phyloP scores from a whole-genome alignment of 2,329 filamentous ascomycete species.

The Amauroascus verrucosus region DNA sequence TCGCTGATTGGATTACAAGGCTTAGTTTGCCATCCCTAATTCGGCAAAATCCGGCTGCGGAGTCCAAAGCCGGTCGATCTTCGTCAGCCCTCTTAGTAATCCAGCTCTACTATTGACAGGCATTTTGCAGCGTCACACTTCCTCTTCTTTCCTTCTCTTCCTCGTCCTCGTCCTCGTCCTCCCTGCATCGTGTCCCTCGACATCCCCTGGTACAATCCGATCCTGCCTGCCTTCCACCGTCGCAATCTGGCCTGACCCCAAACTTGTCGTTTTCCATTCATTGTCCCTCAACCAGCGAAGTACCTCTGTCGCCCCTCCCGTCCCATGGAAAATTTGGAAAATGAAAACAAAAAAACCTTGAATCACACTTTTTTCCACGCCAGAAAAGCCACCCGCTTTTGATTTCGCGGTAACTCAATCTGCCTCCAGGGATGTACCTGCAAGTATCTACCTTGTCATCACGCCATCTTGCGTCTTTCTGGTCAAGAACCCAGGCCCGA shows the following conservation, averaged over 20 bases:
- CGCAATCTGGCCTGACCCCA: not conserved
- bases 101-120: not conserved
- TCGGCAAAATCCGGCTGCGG: not conserved
- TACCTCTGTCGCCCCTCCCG: not conserved
- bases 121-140: not conserved
- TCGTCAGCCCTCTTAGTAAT: not conserved
- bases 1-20: not conserved
- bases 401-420: not conserved
- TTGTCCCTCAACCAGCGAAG: not conserved
- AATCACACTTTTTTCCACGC: not conserved
- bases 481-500: no score
- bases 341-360: not conserved
- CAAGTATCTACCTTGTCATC: conserved; percentile 1
- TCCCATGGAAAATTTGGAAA: not conserved
- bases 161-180: not conserved
- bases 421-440: not conserved
- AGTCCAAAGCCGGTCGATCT: not conserved
- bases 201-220: not conserved
- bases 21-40: not conserved
- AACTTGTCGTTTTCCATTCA: not conserved
- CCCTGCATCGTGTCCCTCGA: not conserved
- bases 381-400: not conserved
- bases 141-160: not conserved
- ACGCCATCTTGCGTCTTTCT: not conserved
- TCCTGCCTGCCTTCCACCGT: not conserved